phyloP scores from a whole-genome alignment of 2,329 filamentous ascomycete species.

The Phialocephala subalpina region DNA sequence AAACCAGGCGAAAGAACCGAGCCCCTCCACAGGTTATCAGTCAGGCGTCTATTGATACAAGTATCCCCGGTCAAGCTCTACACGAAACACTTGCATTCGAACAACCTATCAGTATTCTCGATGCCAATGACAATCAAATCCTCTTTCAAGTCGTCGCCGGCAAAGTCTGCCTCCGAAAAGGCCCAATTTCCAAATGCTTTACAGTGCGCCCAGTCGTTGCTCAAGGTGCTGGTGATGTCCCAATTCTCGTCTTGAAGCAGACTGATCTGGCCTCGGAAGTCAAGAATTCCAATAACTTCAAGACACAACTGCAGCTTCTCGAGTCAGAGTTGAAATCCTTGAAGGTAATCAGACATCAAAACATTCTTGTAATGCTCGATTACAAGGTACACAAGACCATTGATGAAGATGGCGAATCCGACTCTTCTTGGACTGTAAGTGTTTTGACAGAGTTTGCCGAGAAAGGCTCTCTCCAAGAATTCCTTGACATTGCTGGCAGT shows the following conservation, averaged over 20 bases:
- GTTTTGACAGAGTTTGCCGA: conserved; percentile 80
- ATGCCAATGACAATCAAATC: conserved; percentile 68
- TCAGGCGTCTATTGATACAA: conserved; percentile 33
- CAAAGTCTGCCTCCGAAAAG: conserved; percentile 70
- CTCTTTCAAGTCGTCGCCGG: conserved; percentile 76
- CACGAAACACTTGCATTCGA: conserved; percentile 67
- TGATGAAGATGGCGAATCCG: conserved; percentile 51
- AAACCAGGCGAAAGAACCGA: conserved; percentile 69
- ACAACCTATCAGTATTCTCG: conserved; percentile 68
- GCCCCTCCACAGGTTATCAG: conserved; percentile 42
- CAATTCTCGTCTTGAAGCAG: conserved; percentile 77
- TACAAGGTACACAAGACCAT: conserved; percentile 82
- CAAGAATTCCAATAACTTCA: conserved; percentile 69
- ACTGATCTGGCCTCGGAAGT: conserved; percentile 64
- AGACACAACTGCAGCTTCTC: conserved; percentile 78
- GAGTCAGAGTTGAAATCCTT: conserved; percentile 80
- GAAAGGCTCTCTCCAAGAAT: conserved; percentile 82
- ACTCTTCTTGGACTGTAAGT: conserved; percentile 72
- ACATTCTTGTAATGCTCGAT: conserved; percentile 81
- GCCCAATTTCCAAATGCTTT: conserved; percentile 73
- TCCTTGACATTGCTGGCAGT: conserved; percentile 80
- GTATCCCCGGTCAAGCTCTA: conserved; percentile 43
- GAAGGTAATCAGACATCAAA: conserved; percentile 77
- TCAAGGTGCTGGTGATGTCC: conserved; percentile 56
- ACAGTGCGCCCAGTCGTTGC: conserved; percentile 74